Conservation (phyloP, 176 grass and related monocot species). For the Ensete glaucum region DNA sequence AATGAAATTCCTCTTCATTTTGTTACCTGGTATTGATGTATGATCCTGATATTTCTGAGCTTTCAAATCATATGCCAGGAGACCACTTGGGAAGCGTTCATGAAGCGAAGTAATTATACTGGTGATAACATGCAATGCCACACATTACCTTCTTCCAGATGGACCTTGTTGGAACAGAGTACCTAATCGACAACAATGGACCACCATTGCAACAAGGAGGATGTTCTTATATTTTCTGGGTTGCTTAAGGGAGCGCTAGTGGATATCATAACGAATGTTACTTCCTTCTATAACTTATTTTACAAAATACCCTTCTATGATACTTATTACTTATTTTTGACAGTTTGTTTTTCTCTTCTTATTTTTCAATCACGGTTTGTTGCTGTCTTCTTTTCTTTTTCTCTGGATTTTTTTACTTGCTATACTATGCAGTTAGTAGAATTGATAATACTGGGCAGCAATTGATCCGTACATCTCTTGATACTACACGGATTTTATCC, state of each 20-base stretch:
- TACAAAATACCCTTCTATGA: too few species aligned
- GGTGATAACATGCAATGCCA: too few species aligned
- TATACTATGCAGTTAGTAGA: conserved; percentile 55
- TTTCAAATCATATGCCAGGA: too few species aligned
- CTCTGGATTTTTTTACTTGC: neutral
- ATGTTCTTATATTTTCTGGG: neutral
- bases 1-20: too few species aligned
- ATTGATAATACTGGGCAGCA: conserved; percentile 79
- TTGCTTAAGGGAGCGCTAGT: neutral
- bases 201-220: neutral
- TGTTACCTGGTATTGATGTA: too few species aligned
- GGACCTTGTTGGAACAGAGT: neutral
- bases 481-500: conserved; percentile 80
- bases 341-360: neutral
- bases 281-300: neutral
- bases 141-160: too few species aligned
- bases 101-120: too few species aligned
- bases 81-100: too few species aligned
- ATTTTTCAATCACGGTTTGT: neutral
- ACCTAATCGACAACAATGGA: neutral
- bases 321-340: neutral
- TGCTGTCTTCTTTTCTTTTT: neutral
- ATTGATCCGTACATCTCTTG: conserved; percentile 57
- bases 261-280: too few species aligned
- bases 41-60: too few species aligned